Conservation (phyloP, 495 filamentous ascomycete species). For the Neurospora sp. region DNA sequence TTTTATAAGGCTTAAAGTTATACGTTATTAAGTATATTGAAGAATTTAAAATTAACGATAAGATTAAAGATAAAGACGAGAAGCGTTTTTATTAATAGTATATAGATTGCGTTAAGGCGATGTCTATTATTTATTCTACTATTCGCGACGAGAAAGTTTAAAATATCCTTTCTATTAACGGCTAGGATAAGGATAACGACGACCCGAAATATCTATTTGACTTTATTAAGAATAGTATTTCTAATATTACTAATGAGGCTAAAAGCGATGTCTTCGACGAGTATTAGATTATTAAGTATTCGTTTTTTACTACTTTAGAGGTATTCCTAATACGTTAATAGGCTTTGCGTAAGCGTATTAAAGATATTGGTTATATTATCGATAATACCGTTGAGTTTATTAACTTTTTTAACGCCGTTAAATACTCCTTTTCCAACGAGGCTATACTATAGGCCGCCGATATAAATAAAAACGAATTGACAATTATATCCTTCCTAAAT, state of each 20-base stretch:
- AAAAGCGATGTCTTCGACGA: background rate
- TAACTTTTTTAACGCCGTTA: background rate
- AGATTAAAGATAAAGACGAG: too few species aligned
- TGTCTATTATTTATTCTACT: too few species aligned
- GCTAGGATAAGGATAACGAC: background rate
- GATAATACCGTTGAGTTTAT: background rate
- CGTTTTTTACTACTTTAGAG: too few species aligned
- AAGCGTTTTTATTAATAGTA: too few species aligned
- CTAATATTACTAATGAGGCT: background rate
- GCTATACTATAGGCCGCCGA: background rate
- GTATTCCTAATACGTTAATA: too few species aligned
- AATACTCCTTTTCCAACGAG: background rate
- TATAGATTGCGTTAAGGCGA: too few species aligned
- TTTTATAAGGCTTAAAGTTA: too few species aligned
- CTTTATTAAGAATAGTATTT: background rate
- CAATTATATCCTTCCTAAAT: background rate
- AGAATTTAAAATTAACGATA: too few species aligned
- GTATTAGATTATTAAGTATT: background rate
- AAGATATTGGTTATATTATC: background rate
- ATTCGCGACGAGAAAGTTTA: background rate
- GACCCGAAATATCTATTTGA: background rate
- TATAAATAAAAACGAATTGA: too few species aligned
- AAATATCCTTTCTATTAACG: background rate
- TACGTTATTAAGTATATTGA: too few species aligned
- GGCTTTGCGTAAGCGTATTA: background rate